Evolutionary conservation across 768 basidiomycete genomes (phyloP).

Genomic region (Hirschioporus abietinus): DNA sequence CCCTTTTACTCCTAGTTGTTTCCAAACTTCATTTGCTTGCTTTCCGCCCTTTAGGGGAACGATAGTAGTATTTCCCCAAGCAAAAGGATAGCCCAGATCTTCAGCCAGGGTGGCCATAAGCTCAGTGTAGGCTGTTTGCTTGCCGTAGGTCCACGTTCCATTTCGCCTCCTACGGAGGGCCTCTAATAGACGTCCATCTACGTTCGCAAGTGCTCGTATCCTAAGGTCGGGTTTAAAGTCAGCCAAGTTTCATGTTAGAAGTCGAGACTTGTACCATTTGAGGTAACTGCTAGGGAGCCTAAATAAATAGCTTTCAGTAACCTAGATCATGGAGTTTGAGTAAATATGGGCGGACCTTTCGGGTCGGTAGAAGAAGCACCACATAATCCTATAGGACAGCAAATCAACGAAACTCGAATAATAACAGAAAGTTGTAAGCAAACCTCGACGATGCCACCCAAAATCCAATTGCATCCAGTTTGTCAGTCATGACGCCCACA

Average conservation of each 20-base stretch:
- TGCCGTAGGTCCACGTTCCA: conserved; percentile 56
- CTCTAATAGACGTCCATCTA: conserved; percentile 55
- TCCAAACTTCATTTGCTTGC: conserved; percentile 49
- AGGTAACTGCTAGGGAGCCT: conserved; percentile 48
- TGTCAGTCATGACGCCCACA: conserved; percentile 21
- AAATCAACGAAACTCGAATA: conserved; percentile 10
- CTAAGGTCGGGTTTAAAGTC: conserved; percentile 20
- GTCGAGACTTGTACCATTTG: conserved; percentile 38
- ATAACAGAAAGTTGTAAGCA: conserved; percentile 14
- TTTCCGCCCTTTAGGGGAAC: conserved; percentile 62
- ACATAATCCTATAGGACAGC: conserved; percentile 61
- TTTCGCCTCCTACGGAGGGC: conserved; percentile 48
- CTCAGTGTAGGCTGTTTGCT: conserved; percentile 31
- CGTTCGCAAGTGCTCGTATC: conserved; percentile 65
- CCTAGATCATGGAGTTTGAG: conserved; percentile 7
- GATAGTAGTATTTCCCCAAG: conserved; percentile 57
- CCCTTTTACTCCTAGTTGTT: conserved; percentile 44
- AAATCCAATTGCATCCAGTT: conserved; percentile 65
- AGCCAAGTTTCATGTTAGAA: not conserved
- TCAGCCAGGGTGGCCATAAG: conserved; percentile 42
- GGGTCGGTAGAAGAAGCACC: conserved; percentile 82
- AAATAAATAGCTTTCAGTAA: conserved; percentile 40
- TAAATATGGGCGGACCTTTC: conserved; percentile 41
- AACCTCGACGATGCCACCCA: conserved; percentile 78
- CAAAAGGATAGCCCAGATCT: conserved; percentile 51